Evolutionary conservation across 73 alveolate species (phyloP), one percentile per base, ranked within the genome.

Genomic region (Blepharisma japonicum): DNA sequence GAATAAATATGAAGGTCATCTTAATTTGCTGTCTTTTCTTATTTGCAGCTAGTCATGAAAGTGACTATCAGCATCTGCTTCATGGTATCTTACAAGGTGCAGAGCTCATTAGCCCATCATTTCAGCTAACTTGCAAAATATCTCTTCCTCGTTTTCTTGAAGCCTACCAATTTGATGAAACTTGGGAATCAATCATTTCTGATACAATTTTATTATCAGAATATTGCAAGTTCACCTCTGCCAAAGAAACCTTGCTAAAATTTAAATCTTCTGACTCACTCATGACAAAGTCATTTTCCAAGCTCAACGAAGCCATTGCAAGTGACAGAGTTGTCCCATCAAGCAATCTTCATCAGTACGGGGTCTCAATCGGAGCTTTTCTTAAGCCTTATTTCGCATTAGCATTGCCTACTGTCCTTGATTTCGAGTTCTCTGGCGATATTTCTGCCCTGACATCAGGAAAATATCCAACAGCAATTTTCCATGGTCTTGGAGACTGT

Each of bases 401-500:
- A 18, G 47, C 23, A 18, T 61, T 48, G 0, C 74, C 74, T 2
- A 18, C 38, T 61, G 74, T 61, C 23, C 50, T 61, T 8, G 23
- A 61, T 2, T 61, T 61, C 23, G 18, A 25, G 18, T 51, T 51
- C 21, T 11, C n/a, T 14, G 74, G 50, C 0, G 74, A 61, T 14
- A 61, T 61, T 20, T 61, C 46, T 2, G 23, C 11, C 4, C 14
- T 14, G 23, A 20, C 74, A 8, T 14, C 11, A 61, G 23, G 23
- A 25, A n/a, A 14, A 18, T 25, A 18, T 45, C 96, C 96, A 21
- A 86, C 82, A 7, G 96, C 93, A 0, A 51, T 89, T 8, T 87
- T 89, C 81, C 96, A 89, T 81, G 96, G 96, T 6, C 45, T 89
- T 8, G 88, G 80, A 39, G 80, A 70, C 39, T 70, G 66, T n/a